Percentiles rank a stretch among this genome's conserved stretches.
Evolutionary conservation across 768 basidiomycete species (phyloP).

Genomic region (Boletus fagicola): DNA sequence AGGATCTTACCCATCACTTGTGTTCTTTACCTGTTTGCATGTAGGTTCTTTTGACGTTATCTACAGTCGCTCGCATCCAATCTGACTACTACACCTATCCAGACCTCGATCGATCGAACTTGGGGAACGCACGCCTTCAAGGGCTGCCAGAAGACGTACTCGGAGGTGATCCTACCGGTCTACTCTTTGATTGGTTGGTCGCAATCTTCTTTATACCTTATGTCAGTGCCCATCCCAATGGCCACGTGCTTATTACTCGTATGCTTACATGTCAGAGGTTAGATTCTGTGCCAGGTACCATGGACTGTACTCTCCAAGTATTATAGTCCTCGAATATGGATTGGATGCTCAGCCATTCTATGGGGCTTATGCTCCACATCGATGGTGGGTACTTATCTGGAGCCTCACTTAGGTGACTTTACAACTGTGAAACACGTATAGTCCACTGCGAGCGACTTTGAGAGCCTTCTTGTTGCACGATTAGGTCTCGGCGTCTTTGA

Average conservation of each 20-base stretch:
- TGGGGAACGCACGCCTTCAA: conserved; percentile 78
- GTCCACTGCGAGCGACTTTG: conserved; percentile 29
- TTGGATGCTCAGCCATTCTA: conserved; percentile 64
- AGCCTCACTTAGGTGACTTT: neutral
- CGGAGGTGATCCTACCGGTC: conserved; percentile 64
- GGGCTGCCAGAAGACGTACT: conserved; percentile 64
- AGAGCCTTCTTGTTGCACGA: conserved; percentile 30
- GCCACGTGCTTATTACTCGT: neutral
- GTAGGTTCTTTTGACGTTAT: conserved; percentile 40
- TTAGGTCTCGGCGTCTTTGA: conserved; percentile 36
- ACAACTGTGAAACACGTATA: conserved; percentile 4
- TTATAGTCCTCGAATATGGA: conserved; percentile 65
- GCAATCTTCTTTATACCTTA: conserved; percentile 80
- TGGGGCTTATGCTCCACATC: conserved; percentile 74
- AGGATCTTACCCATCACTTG: conserved; percentile 72
- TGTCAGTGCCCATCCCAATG: conserved; percentile 37
- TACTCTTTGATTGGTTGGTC: conserved; percentile 75
- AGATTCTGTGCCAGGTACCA: conserved; percentile 73
- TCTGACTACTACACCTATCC: neutral
- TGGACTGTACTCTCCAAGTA: conserved; percentile 67
- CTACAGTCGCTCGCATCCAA: neutral
- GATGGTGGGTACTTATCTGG: conserved; percentile 45
- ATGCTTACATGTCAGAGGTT: conserved; percentile 3
- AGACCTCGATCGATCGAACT: conserved; percentile 71
- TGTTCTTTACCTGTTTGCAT: conserved; percentile 74